phyloP scores from a whole-genome alignment of 306 rosid species.

The Hippophae tibetana region DNA sequence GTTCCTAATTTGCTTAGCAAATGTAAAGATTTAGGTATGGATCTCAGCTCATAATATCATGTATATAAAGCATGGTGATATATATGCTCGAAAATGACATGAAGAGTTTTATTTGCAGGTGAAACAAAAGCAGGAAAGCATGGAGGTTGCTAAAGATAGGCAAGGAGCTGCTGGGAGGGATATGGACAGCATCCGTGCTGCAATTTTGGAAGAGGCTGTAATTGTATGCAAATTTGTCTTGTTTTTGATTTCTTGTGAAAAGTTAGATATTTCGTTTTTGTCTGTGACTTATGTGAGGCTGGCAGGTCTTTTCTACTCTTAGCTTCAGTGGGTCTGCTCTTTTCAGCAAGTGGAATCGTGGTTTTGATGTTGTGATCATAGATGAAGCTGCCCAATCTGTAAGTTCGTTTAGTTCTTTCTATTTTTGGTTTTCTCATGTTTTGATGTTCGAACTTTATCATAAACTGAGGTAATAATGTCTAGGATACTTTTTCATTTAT shows the following conservation, averaged over 20 bases:
- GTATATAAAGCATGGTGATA: background rate
- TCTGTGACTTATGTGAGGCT: conserved; percentile 19
- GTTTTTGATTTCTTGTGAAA: background rate
- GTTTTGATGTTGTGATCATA: conserved; percentile 89
- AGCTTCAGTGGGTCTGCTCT: conserved; percentile 78
- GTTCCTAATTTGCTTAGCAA: too few relatives aligned
- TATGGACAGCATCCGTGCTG: conserved; percentile 52
- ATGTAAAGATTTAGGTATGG: background rate
- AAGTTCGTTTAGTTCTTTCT: conserved; percentile 26
- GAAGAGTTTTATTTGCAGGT: conserved; percentile 40
- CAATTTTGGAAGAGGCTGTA: conserved; percentile 80
- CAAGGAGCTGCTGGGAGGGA: conserved; percentile 55
- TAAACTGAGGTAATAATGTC: too few relatives aligned
- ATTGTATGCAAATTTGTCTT: conserved; percentile 47
- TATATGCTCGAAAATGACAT: conserved; percentile 16
- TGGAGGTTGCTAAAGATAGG: conserved; percentile 45
- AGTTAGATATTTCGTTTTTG: conserved; percentile 13
- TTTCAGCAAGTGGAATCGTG: conserved; percentile 67
- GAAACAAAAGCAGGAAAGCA: conserved; percentile 45
- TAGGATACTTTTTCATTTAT: too few relatives aligned
- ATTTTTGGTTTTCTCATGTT: background rate
- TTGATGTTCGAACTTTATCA: background rate
- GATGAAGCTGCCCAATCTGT: conserved; percentile 99
- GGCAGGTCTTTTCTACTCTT: conserved; percentile 93
- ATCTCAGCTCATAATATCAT: background rate